A percentile compares a stretch with the other conserved stretches of the same genome.
Evolutionary conservation across 768 basidiomycete genomes (phyloP).

Genomic region (Strobilomyces echinocephalus): DNA sequence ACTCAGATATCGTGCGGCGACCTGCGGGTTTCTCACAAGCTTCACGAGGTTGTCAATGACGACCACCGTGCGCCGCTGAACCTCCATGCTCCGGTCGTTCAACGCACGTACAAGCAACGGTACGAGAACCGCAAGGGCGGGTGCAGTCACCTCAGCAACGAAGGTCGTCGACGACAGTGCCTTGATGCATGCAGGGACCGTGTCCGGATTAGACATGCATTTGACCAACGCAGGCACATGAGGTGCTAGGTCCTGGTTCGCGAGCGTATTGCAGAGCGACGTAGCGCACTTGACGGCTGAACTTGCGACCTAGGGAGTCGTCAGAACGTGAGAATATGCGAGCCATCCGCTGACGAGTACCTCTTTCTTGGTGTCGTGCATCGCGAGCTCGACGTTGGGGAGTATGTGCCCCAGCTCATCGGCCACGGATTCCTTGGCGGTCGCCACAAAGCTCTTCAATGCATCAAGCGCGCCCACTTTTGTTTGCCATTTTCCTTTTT

Average conservation of each 20-base stretch:
- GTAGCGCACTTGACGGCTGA: slow-evolving; percentile 89
- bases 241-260: slow-evolving; percentile 87
- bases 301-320: slow-evolving; percentile 59
- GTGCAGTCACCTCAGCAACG: slow-evolving; percentile 93
- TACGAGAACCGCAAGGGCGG: slow-evolving; percentile 93
- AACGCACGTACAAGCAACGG: slow-evolving; percentile 87
- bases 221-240: slow-evolving; percentile 88
- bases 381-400: slow-evolving; percentile 81
- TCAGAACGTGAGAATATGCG: slow-evolving; percentile 7
- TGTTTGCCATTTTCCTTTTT: slow-evolving; percentile 87
- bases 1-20: slow-evolving; percentile 86
- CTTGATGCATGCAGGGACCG: slow-evolving; percentile 92
- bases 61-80: slow-evolving; percentile 89
- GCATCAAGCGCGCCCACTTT: slow-evolving; percentile 93
- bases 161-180: slow-evolving; percentile 92
- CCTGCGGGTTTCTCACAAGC: slow-evolving; percentile 85
- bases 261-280: slow-evolving; percentile 81
- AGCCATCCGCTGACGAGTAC: slow-evolving; percentile 36
- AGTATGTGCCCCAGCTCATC: slow-evolving; percentile 75
- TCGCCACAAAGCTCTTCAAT: slow-evolving; percentile 65
- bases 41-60: slow-evolving; percentile 97
- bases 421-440: slow-evolving; percentile 74
- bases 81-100: slow-evolving; percentile 94
- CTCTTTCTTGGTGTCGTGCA: slow-evolving; percentile 97
- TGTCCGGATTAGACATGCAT: slow-evolving; percentile 87